Base-by-base conservation (phyloP, 2,329 filamentous ascomycete genomes). In the Neonectria coccinea region DNA sequence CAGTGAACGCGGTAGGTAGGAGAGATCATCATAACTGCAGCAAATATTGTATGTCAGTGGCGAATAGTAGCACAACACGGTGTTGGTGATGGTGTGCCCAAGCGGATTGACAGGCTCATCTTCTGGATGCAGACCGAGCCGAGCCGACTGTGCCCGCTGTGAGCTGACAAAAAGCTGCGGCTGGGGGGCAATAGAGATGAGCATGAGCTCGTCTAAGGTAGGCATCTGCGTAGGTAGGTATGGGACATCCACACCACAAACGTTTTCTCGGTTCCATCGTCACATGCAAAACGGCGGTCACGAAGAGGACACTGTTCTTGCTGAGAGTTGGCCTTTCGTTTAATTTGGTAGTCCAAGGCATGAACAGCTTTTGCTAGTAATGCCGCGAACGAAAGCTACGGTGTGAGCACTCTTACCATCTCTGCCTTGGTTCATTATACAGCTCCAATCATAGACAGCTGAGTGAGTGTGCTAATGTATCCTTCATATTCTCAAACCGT, bases 211-310 rank as follows among this genome's bases (percentile, higher is more conserved):
- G 59, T 59, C 39, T 6, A n/a, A n/a, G n/a, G n/a, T n/a, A 48
- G 29, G 47, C 41, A 44, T 53, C 36, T n/a, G 4, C 36, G 5
- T 11, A 48, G 29, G 2, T 11, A 48, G 29, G 47, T 50, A 44
- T 53, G 56, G 29, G 47, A 47, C 14, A 45, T 22, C 45, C 50
- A 41, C 42, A 48, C 33, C 48, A 31, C 29, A 20, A 39, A 31
- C 51, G 29, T 16, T 50, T 18, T 50, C 45, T 33, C 8, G 12
- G 55, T 27, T 41, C 45, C 41, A 48, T 22, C 42, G 50, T 63
- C 61, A 59, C 61, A 64, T 59, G 61, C 56, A 51, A 56, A 51
- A 25, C 27, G 33, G 33, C 36, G 33, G 59, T 56, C 52, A 51
- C 22, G 55, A 7, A 58, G 3, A 12, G 10, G 7, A 29, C 29